Evolutionary conservation across 2,329 filamentous ascomycete species (phyloP).

Genomic region (Pseudopyrenochaeta lycopersici): DNA sequence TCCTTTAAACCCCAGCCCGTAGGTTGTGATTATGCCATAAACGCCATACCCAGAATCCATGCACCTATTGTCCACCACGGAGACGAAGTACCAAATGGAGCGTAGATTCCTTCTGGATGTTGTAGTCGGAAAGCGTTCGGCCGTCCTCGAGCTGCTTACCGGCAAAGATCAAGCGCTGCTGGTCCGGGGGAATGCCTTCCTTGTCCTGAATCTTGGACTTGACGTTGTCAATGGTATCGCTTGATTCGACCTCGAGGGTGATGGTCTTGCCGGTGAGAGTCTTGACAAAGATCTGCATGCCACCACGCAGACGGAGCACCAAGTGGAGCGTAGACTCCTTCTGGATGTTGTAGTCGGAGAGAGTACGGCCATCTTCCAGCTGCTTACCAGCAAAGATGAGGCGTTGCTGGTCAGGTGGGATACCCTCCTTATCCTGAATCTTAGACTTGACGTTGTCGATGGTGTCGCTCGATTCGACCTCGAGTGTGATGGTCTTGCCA

Average conservation of each 20-base stretch:
- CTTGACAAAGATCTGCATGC: conserved; percentile 70
- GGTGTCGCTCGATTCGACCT: conserved; percentile 79
- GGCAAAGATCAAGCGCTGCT: conserved; percentile 92
- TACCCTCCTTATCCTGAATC: conserved; percentile 98
- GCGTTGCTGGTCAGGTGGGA: conserved; percentile 94
- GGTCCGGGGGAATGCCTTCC: conserved; percentile 90
- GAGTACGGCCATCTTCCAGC: conserved; percentile 90
- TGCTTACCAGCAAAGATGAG: conserved; percentile 97
- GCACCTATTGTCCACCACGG: conserved; percentile 62
- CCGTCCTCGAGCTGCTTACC: conserved; percentile 95
- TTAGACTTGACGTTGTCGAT: conserved; percentile 98
- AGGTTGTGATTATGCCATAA: conserved; percentile 34
- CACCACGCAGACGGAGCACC: conserved; percentile 86
- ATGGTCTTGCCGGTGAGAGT: conserved; percentile 85
- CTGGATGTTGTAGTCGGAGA: conserved; percentile 95
- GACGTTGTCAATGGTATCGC: conserved; percentile 93
- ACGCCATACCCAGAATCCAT: conserved; percentile 41
- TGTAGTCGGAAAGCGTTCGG: conserved; percentile 91
- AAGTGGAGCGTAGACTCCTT: conserved; percentile 89
- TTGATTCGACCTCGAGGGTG: conserved; percentile 87
- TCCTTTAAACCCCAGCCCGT: conserved; percentile 24
- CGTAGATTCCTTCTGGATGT: conserved; percentile 82
- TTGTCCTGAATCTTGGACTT: conserved; percentile 85
- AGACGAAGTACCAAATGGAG: conserved; percentile 71
- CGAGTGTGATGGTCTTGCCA: conserved; percentile 72